phyloP scores from a whole-genome alignment of 805 yeast genomes.

The Myxozyma kluyveri region DNA sequence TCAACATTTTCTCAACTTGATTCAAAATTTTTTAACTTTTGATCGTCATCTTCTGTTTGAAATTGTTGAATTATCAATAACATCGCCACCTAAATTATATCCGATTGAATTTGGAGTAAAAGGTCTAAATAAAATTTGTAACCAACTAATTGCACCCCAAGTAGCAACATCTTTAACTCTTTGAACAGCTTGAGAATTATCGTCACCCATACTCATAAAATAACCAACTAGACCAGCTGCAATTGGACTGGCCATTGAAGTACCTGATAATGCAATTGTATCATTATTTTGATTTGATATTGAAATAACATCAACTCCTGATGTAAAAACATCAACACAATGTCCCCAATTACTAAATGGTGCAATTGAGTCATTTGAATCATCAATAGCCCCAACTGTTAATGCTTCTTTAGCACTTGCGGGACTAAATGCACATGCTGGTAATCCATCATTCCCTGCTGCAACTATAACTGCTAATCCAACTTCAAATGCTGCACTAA shows the following conservation, averaged over 20 bases:
- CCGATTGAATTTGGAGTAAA: slow-evolving; percentile 28
- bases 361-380: slow-evolving; percentile 65
- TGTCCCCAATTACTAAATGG: slow-evolving; percentile 86
- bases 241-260: slow-evolving; percentile 98
- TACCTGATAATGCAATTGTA: slow-evolving; percentile 53
- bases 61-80: too few relatives aligned
- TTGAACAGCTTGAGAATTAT: slow-evolving; percentile 31
- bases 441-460: slow-evolving; percentile 77
- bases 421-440: slow-evolving; percentile 85
- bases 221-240: slow-evolving; percentile 89
- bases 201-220: slow-evolving; percentile 47
- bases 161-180: slow-evolving; percentile 28
- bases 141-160: slow-evolving; percentile 28
- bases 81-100: slow-evolving; percentile 23
- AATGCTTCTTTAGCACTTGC: slow-evolving; percentile 71
- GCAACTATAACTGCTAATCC: slow-evolving; percentile 61
- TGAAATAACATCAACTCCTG: slow-evolving; percentile 83
- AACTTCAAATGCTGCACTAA: slow-evolving; percentile 67
- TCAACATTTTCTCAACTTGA: too few relatives aligned
- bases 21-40: too few relatives aligned
- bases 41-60: too few relatives aligned
- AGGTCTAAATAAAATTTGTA: slow-evolving; percentile 30
- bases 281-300: slow-evolving; percentile 36
- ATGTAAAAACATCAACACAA: slow-evolving; percentile 85
- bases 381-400: slow-evolving; percentile 88